Percentiles rank a stretch among this genome's conserved stretches.
phyloP scores from a whole-genome alignment of 176 grass and related monocot species.

The bread wheat (Triticum aestivum) region IWGSC_CS_RefSeq_v2.1 NC_057795.1:424038865-424039364 shows the following conservation, averaged over 20 bases:
- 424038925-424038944: slow-evolving; percentile 58
- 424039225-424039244: background rate
- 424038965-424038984: slow-evolving; percentile 47
- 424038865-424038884: slow-evolving; percentile 39
- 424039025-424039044: slow-evolving; percentile 1
- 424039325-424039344: background rate
- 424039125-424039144: background rate
- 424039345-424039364: background rate
- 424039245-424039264: slow-evolving; percentile 4
- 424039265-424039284: slow-evolving; percentile 21
- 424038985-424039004: slow-evolving; percentile 77
- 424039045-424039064: background rate
- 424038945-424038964: slow-evolving; percentile 26
- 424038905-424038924: slow-evolving; percentile 66
- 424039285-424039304: background rate
- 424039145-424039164: background rate
- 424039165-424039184: background rate
- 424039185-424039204: slow-evolving; percentile 52
- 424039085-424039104: slow-evolving; percentile 43
- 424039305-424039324: background rate
- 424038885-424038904: slow-evolving; percentile 74
- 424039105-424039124: background rate
- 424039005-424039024: slow-evolving; percentile 50
- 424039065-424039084: slow-evolving; percentile 23
- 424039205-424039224: slow-evolving; percentile 18